phyloP scores from a whole-genome alignment of 345 rosid genomes.

The Citrus sp. region DNA sequence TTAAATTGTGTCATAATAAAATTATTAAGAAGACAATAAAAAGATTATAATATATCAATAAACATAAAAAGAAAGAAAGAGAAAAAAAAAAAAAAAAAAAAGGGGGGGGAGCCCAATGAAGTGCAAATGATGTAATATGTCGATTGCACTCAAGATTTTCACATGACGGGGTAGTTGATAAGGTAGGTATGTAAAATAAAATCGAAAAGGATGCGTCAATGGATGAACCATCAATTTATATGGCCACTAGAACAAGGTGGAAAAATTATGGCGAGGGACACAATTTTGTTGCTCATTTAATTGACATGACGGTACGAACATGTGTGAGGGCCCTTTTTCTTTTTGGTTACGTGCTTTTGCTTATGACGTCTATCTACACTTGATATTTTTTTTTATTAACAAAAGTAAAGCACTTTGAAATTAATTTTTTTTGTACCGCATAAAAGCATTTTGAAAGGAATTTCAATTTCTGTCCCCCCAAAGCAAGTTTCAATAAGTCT shows the following conservation, averaged over 20 bases:
- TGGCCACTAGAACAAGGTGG: background rate
- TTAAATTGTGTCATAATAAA: no score
- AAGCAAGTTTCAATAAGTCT: background rate
- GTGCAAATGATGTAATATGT: background rate
- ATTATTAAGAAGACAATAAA: no score
- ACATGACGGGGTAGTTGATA: background rate
- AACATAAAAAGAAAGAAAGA: no score
- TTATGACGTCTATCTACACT: background rate
- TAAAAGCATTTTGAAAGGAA: background rate
- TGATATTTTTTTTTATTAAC: background rate
- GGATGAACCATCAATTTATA: background rate
- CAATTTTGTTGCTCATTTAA: background rate
- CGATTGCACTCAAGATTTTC: background rate
- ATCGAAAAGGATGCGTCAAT: background rate
- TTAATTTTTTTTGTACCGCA: no score
- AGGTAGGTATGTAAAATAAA: background rate
- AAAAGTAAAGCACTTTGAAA: background rate
- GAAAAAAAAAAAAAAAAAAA: no score
- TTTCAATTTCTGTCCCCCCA: background rate
- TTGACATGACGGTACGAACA: background rate
- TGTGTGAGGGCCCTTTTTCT: background rate
- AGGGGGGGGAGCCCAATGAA: no score
- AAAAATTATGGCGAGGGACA: background rate
- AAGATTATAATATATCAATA: no score
- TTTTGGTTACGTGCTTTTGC: slow-evolving; percentile 6